Evolutionary conservation across 148 eudicot genomes (phyloP), one percentile per base, ranked within the genome.

Genomic region (Mesembryanthemum crystallinum): DNA sequence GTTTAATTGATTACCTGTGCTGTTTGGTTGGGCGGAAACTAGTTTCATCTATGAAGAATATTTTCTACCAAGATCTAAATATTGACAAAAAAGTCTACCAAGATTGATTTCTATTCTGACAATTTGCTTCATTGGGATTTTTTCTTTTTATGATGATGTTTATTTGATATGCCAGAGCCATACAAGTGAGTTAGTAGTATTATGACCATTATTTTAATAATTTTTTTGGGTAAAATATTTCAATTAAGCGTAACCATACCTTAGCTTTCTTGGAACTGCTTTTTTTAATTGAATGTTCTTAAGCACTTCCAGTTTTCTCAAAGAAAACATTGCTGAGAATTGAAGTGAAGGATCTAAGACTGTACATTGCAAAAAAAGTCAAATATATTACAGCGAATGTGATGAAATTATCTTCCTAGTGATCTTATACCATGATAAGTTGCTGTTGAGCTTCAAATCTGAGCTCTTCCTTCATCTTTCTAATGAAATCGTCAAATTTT

Each of bases 401-500:
- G n/a, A 30, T 30, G 18, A 47, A 69, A n/a, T n/a, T 27, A 42
- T 51, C 30, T 55, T 74, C 33, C 70, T 62, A 37, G n/a, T n/a
- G 2, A 12, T 15, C 20, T 60, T 78, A 71, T 57, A 81, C 85
- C 66, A 77, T 69, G 32, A 83, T 69, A 43, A 85, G 82, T 61
- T 84, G 89, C 23, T 79, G 87, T 66, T 69, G 81, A 83, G 88
- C 90, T 83, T 86, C 89, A 62, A 79, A 76, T 71, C 86, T 83
- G 8, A 92, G 45, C 64, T 85, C 93, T 43, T 92, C 88, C 78
- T 88, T 90, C 88, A 80, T 89, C 81, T 78, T 92, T 72, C 89
- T 85, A 20, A 92, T 92, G 82, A 92, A 90, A 10, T 90, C 96
- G 54, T 92, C 96, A 72, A 89, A 87, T 80, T 84, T 90, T 82